Evolutionary conservation across 768 basidiomycete species (phyloP), one percentile per base, ranked within the genome.

Genomic region (Kwoniella botswanensis): DNA sequence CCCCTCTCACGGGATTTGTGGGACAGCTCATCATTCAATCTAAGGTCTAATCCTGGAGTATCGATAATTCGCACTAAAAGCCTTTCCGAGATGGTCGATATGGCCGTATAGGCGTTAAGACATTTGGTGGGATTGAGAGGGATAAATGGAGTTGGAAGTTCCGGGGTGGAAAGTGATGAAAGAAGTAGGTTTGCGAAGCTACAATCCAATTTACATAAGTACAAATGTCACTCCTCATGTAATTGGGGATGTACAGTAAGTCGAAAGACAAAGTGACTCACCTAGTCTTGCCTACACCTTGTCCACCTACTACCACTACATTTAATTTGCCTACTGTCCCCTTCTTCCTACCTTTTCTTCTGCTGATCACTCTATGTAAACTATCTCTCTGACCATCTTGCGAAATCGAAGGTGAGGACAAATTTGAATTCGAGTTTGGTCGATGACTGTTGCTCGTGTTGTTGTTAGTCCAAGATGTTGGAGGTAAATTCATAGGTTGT

Each of bases 281-380:
- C 79, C 79, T 79, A 0, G 79, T 79, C 68, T 81, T 81, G 9
- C 79, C 79, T 9, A 73, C 73, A 9, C 70, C 70, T 60, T 74
- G 74, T 9, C 79, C 79, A 42, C 79, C 79, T 4, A 69, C 79
- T 10, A 81, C 71, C 24, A 76, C 70, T 4, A 81, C 65, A 63
- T 81, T 81, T 26, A 81, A 59, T 54, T 58, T 76, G 12, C 63
- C 65, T 50, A 64, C 66, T 21, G 68, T 74, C 4, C 57, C 70
- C 57, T 58, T 71, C 63, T 69, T 71, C 29, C 66, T 53, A 12
- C 65, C 59, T 41, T 56, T 63, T 46, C 68, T 22, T 22, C 50
- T 58, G 43, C 57, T 63, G 21, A 67, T 64, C 4, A 56, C 56
- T 35, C 61, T 63, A 15, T 54, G 22, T 42, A 59, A 22, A 52